Percentiles rank a stretch among this genome's conserved stretches.
Conservation (phyloP, 352 stramenopile species). For the Phytophthora vignae region DNA sequence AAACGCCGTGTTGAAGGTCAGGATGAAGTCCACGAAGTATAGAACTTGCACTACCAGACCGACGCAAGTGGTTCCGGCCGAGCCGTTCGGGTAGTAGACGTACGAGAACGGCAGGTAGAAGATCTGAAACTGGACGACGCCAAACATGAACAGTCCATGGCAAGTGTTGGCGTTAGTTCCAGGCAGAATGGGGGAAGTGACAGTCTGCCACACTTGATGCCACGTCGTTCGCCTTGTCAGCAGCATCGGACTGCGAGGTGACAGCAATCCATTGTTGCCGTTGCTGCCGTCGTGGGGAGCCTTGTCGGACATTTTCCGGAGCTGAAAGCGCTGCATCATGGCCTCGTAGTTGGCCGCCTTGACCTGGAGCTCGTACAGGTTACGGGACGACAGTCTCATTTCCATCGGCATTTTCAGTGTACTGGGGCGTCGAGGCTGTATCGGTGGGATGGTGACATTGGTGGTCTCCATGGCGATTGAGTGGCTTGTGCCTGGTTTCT, state of each 20-base stretch:
- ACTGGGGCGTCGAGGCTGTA: no score
- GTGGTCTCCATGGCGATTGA: no score
- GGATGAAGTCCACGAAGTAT: slow-evolving; percentile 1
- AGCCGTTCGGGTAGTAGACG: slow-evolving; percentile 6
- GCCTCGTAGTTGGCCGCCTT: slow-evolving; percentile 14
- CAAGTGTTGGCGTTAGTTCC: not conserved
- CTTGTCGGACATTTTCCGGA: slow-evolving; percentile 21
- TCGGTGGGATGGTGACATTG: no score
- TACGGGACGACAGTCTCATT: slow-evolving; percentile 1
- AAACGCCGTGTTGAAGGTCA: slow-evolving; percentile 30
- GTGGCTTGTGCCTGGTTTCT: no score
- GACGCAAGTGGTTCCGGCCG: slow-evolving; percentile 2
- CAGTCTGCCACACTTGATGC: not conserved
- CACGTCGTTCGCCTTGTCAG: slow-evolving; percentile 7
- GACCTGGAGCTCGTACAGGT: slow-evolving; percentile 14
- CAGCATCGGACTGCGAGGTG: not conserved
- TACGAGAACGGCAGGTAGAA: slow-evolving; percentile 25
- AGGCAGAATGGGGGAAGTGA: not conserved
- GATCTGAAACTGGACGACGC: slow-evolving; percentile 19
- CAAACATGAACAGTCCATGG: slow-evolving; percentile 35
- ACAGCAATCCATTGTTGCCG: not conserved
- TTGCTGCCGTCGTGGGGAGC: slow-evolving; percentile 20
- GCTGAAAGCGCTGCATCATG: slow-evolving; percentile 43
- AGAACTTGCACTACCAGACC: slow-evolving; percentile 4
- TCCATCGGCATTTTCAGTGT: no score